phyloP scores from a whole-genome alignment of 306 rosid species.

The Trifolium pratense region DNA sequence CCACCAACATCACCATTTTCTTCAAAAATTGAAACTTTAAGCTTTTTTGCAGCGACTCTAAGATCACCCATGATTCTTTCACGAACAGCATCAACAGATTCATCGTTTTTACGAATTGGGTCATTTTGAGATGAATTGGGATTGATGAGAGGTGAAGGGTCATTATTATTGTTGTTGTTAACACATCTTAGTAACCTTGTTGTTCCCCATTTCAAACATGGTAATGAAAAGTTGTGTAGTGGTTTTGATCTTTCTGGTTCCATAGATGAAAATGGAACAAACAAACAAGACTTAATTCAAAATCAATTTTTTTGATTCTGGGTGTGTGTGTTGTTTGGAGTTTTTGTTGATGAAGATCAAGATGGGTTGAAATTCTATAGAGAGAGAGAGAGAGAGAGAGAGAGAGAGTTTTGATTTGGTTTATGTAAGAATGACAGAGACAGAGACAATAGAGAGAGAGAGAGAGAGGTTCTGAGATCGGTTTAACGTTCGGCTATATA shows the following conservation, averaged over 20 bases:
- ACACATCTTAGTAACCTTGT: conserved; percentile 56
- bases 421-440: conserved; percentile 16
- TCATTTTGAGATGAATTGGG: conserved; percentile 20
- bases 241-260: conserved; percentile 59
- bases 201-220: conserved; percentile 67
- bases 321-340: too few species aligned
- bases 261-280: conserved; percentile 10
- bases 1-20: neutral
- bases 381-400: neutral
- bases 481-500: conserved; percentile 41
- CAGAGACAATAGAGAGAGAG: conserved; percentile 16
- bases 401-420: conserved; percentile 9
- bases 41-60: conserved; percentile 49
- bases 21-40: conserved; percentile 45
- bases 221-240: conserved; percentile 68
- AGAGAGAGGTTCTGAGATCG: conserved; percentile 15
- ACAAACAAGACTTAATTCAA: neutral
- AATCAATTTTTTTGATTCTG: too few species aligned
- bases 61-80: conserved; percentile 47
- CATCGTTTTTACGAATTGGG: conserved; percentile 37
- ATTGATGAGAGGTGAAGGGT: conserved; percentile 42
- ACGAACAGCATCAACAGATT: conserved; percentile 35
- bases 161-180: conserved; percentile 28
- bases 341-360: conserved; percentile 14
- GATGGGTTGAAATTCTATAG: neutral